These are phyloP conservation scores for Triticum aestivum DNA, from an alignment of 176 grass and related monocot genomes.

Conservation along the genomic window DNA sequence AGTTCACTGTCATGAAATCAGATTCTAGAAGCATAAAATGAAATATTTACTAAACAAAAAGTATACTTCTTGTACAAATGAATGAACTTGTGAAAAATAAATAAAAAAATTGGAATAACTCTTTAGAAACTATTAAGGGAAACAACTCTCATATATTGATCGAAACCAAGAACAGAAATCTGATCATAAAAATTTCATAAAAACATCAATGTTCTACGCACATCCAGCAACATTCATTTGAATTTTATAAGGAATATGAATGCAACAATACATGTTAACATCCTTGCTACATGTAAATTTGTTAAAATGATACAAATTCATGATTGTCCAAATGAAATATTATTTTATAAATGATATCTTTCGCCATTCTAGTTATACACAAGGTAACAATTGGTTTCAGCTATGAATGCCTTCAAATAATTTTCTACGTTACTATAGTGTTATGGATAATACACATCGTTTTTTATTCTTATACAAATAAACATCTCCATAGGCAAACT, in stretches of 20 bases:
- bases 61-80: neutral
- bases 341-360: neutral
- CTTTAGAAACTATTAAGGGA: neutral
- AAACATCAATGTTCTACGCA: neutral
- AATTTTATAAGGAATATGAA: neutral
- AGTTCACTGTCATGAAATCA: neutral
- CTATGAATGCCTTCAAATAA: too few species aligned
- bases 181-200: neutral
- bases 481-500: too few species aligned
- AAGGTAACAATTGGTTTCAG: neutral
- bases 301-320: neutral
- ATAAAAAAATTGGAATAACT: neutral
- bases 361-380: too few species aligned
- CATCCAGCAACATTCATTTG: neutral
- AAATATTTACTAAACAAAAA: neutral
- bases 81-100: neutral
- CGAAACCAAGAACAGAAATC: neutral
- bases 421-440: too few species aligned
- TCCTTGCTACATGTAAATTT: neutral
- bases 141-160: neutral
- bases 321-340: neutral
- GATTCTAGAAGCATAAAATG: too few species aligned
- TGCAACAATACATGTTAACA: neutral
- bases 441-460: too few species aligned
- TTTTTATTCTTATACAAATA: too few species aligned